Base-by-base conservation (phyloP, 2,329 filamentous ascomycete genomes). In the Aspergillus sp. region DNA sequence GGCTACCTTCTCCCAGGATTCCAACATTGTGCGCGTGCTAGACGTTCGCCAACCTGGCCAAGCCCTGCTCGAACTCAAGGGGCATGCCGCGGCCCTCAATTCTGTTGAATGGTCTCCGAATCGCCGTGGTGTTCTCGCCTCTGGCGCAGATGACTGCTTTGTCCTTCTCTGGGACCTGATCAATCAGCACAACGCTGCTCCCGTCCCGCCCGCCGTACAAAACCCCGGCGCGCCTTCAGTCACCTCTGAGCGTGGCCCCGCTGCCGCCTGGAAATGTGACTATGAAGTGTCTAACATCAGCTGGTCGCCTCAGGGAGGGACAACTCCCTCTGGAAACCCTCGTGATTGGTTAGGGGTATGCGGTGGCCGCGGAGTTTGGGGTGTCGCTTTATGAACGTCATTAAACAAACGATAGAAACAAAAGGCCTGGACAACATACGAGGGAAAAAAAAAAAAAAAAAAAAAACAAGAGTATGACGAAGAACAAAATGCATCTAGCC, bases 21-120 rank as follows among this genome's bases (percentile, higher is more conserved):
- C 91, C 4, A 93, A 89, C 69, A 81, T 96, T 36, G 93, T 99
- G 72, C 91, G 95, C 52, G 96, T 99, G 56, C 87, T 99, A 31
- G 95, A 99, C 71, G 94, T 98, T 3, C 89, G 95, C 52, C 95
- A 99, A 77, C 95, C 95, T 0, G 95, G 95, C 6, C 95, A 97
- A 76, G 95, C 95, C 2, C 84, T 99, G 4, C 85, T 99, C 26
- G 95, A 99, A 74, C 87, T 99, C 42, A 91, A 91, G 52, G 95
- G 95, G 22, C 94, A 99, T 72, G 86, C 87, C 22, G 90, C 91
- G 4, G 78, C 91, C 7, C 85, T 99, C 58, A 98, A 96, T 77
- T 95, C 90, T 70, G 90, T 98, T 60, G 95, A 99, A 78, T 99
- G 95, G 95, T 96, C 92, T 9, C 94, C 92, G 0, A 85, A 87